These are phyloP conservation scores for Parafenestella ontariensis DNA, from an alignment of 2,329 filamentous ascomycete genomes.

Conservation along the genomic window DNA sequence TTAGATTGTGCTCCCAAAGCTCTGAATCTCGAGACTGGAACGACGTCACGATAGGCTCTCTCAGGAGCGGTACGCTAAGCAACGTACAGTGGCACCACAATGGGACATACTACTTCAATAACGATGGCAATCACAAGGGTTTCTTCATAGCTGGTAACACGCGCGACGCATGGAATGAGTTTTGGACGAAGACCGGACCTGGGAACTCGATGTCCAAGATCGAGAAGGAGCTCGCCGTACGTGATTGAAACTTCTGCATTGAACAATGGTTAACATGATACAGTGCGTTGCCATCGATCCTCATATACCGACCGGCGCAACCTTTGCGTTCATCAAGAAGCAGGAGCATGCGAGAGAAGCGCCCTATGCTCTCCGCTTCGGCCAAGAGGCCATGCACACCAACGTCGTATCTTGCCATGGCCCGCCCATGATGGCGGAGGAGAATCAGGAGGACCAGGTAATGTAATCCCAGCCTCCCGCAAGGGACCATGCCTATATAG, in stretches of 20 bases:
- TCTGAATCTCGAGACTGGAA: neutral
- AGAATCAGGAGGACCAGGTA: too few relatives aligned
- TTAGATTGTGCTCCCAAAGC: slow-evolving; percentile 14
- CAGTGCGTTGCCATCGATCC: slow-evolving; percentile 33
- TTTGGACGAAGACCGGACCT: slow-evolving; percentile 20
- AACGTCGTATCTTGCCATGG: slow-evolving; percentile 8
- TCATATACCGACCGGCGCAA: slow-evolving; percentile 25
- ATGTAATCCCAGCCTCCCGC: too few relatives aligned
- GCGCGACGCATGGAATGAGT: slow-evolving; percentile 18
- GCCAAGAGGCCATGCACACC: slow-evolving; percentile 16
- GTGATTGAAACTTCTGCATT: neutral
- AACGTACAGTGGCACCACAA: slow-evolving; percentile 29
- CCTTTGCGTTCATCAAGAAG: slow-evolving; percentile 37
- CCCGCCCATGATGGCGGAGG: too few relatives aligned
- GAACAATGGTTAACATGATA: slow-evolving; percentile 10
- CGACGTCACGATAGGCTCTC: slow-evolving; percentile 13
- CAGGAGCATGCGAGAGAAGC: slow-evolving; percentile 13
- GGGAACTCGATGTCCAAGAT: slow-evolving; percentile 1
- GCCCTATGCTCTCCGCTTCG: slow-evolving; percentile 27
- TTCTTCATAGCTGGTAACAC: slow-evolving; percentile 16
- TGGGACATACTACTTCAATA: slow-evolving; percentile 30
- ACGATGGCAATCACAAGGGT: slow-evolving; percentile 8
- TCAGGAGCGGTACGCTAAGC: slow-evolving; percentile 10
- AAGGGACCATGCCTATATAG: too few relatives aligned
- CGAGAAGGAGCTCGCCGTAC: slow-evolving; percentile 28